These are phyloP conservation scores for Fusarium phyllophilum DNA, from an alignment of 2,329 filamentous ascomycete species.

Conservation along the genomic window DNA sequence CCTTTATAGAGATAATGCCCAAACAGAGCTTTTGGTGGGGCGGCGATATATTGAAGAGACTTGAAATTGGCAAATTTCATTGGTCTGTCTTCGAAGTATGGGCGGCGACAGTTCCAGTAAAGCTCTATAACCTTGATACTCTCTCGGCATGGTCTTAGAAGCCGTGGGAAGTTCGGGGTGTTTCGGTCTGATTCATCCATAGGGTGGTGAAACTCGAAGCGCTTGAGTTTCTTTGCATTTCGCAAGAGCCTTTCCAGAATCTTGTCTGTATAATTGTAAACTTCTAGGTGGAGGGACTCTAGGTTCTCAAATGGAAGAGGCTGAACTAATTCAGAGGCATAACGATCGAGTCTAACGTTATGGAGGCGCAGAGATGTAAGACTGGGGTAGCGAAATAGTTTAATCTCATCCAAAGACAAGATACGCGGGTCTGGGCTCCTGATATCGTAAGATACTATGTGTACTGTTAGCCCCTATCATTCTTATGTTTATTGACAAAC, in stretches of 20 bases:
- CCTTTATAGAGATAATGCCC: background rate
- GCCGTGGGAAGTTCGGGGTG: background rate
- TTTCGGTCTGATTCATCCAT: background rate
- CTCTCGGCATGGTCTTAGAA: background rate
- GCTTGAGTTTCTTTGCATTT: background rate
- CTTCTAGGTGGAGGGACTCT: background rate
- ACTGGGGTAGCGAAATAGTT: background rate
- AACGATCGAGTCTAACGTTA: background rate
- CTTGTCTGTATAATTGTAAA: background rate
- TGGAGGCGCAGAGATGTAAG: background rate
- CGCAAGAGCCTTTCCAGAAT: background rate
- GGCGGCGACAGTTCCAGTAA: background rate
- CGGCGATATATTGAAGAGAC: background rate
- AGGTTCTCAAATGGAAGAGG: background rate
- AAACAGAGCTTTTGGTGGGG: background rate
- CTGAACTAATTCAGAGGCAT: background rate
- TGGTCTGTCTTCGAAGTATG: accelerated
- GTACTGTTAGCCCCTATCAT: background rate
- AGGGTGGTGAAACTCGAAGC: background rate
- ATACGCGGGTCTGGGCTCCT: no score
- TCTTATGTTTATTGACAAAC: no score
- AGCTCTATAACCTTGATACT: background rate
- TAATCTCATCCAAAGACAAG: background rate
- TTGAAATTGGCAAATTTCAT: background rate
- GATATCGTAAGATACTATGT: background rate